Base-by-base conservation (phyloP, 768 basidiomycete species). In the Pisolithus orientalis region DNA sequence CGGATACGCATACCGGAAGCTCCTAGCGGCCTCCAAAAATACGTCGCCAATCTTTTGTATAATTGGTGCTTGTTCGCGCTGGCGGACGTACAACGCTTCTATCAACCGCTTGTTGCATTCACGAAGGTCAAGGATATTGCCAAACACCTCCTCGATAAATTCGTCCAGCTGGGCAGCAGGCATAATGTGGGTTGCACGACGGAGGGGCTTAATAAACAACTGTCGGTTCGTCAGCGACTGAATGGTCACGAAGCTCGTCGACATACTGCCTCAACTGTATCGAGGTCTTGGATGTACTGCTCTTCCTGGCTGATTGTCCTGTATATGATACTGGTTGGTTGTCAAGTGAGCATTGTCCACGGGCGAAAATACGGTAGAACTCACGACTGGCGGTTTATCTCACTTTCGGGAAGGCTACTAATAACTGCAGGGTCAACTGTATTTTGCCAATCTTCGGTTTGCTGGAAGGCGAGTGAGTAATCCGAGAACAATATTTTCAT, bases 121-220 rank as follows among this genome's bases (percentile, higher is more conserved):
- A 16, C 90, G 80, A n/a, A 98, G 73, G 55, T 91, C 90, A 5
- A 87, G 74, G 39, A 94, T 83, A 64, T 96, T 96, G 47, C 88
- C 84, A 57, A 98, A 94, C 4, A 94, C 85, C 32, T 90, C 86
- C 42, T 90, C 87, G 47, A 96, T 84, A 66, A 97, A 95, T 32
- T 85, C 82, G 31, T 90, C 86, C 6, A 95, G 68, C 31, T 80
- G 74, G 25, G 76, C 62, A 4, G 75, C 68, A 5, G 76, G 70
- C 58, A 86, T 79, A 52, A 86, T 73, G 70, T 85, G 84, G 14
- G 69, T 72, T 56, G 76, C 80, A 65, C 50, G 77, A 64, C 65
- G 82, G 52, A 65, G 75, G 65, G 63, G 82, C 57, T 75, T 71
- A 46, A 86, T 76, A 64, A 84, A 83, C 46, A 85, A 53, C 74